A percentile compares a stretch with the other conserved stretches of the same genome.
phyloP scores from a whole-genome alignment of 2,329 filamentous ascomycete genomes.

The Alternaria alternata region DNA sequence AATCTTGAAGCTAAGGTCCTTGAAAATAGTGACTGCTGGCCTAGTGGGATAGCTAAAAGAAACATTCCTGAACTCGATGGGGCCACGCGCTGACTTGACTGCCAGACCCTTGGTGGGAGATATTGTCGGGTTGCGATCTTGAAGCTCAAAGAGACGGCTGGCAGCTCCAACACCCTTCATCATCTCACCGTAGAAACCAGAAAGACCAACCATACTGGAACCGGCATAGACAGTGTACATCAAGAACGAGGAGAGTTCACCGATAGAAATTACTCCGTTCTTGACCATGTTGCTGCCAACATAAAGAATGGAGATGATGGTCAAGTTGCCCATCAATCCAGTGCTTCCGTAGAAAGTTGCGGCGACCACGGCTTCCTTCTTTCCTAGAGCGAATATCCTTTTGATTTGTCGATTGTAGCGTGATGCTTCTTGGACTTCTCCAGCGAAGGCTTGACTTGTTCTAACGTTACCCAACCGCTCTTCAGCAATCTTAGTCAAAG shows the following conservation, averaged over 20 bases:
- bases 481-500: slow-evolving; percentile 95
- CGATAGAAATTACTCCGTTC: slow-evolving; percentile 83
- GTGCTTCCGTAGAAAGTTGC: slow-evolving; percentile 89
- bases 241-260: slow-evolving; percentile 93
- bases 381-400: slow-evolving; percentile 89
- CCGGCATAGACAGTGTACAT: slow-evolving; percentile 94
- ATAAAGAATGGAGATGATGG: slow-evolving; percentile 87
- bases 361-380: slow-evolving; percentile 84
- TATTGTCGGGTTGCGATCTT: slow-evolving; percentile 87
- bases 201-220: slow-evolving; percentile 91
- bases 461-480: slow-evolving; percentile 97
- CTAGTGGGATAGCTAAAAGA: slow-evolving; percentile 92
- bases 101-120: slow-evolving; percentile 82
- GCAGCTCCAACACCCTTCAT: slow-evolving; percentile 99
- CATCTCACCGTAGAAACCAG: slow-evolving; percentile 95
- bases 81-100: slow-evolving; percentile 84
- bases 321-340: slow-evolving; percentile 95
- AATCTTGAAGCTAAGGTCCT: slow-evolving; percentile 87
- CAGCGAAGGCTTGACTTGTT: slow-evolving; percentile 95
- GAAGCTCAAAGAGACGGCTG: slow-evolving; percentile 93
- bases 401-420: slow-evolving; percentile 93
- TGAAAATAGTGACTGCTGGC: slow-evolving; percentile 90
- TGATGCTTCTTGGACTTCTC: slow-evolving; percentile 86
- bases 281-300: slow-evolving; percentile 92
- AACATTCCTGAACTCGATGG: slow-evolving; percentile 87